Evolutionary conservation across 176 grass and related monocot genomes (phyloP), one percentile per base, ranked within the genome.

Genomic region (Oryza meyeriana): DNA sequence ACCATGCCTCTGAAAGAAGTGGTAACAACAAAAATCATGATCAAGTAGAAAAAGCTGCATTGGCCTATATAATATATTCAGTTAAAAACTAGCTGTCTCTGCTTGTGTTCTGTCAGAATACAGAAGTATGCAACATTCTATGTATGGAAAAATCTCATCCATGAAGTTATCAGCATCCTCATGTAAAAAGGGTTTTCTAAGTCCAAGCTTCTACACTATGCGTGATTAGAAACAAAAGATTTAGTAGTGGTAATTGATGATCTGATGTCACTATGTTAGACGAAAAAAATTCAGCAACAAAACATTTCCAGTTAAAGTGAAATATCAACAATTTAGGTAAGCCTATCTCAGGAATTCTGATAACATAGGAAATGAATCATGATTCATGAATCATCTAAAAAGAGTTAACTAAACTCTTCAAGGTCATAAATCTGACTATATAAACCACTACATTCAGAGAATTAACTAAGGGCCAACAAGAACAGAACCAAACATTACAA

Each of bases 1-100:
- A 26, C 72, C 50, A 72, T 28, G 84, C 64, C 59, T 30, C 88
- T 90, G 88, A 3, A 75, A 79, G 74, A 87, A 82, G 57, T 25
- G 40, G 17, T 68, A 78, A 70, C 5, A 85, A 48, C 6, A 4
- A 74, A 25, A 45, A 38, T 73, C 74, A 61, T 24, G 11, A 48
- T 30, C 28, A n/a, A n/a, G 50, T 24, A 29, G 33, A 26, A 25
- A 39, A 74, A 78, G 25, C n/a, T 71, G 26, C 57, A 66, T n/a
- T 35, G 24, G 34, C 31, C 22, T 71, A 35, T 36, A 61, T 12
- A 18, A 36, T 18, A 55, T 32, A 52, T 66, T 65, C 42, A 77
- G 81, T 30, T 29, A 3, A 42, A 81, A 62, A 55, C 2, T 2
- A 72, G 66, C 64, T 41, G 12, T 52, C 63, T 66, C 32, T 77